phyloP scores from a whole-genome alignment of 192 early-diverging fungal genomes.

The Podila verticillata region DNA sequence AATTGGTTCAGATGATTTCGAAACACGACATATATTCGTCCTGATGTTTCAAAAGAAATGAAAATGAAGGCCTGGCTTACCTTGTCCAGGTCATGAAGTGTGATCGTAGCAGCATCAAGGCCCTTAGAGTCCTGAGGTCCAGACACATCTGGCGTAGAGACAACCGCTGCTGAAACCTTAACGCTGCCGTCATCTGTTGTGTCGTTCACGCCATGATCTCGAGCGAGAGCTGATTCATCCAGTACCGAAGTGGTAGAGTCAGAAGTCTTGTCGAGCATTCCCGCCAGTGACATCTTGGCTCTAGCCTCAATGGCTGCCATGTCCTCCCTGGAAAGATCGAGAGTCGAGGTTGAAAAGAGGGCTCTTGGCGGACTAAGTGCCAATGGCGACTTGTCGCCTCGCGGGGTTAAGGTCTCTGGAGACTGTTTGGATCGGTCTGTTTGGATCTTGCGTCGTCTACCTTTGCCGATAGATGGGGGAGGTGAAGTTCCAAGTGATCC shows the following conservation, averaged over 20 bases:
- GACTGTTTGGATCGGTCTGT: slow-evolving; percentile 14
- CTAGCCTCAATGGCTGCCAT: slow-evolving; percentile 14
- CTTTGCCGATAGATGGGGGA: slow-evolving; percentile 12
- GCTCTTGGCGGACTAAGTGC: not conserved
- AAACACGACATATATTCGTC: not conserved
- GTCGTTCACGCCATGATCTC: not conserved
- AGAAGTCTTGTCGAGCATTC: not conserved
- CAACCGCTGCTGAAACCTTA: not conserved
- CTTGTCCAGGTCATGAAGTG: slow-evolving; percentile 15
- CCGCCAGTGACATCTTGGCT: slow-evolving; percentile 12
- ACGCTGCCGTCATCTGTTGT: not conserved
- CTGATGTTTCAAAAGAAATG: not conserved
- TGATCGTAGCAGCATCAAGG: not conserved
- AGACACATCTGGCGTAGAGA: not conserved
- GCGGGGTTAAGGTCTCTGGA: not conserved
- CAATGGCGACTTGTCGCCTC: not conserved
- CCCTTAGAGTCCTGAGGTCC: not conserved
- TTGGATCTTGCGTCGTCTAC: slow-evolving; percentile 34
- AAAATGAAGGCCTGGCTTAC: not conserved
- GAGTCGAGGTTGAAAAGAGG: not conserved
- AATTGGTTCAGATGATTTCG: slow-evolving; percentile 37
- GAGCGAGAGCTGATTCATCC: not conserved
- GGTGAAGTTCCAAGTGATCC: not conserved
- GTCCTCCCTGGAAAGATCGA: not conserved
- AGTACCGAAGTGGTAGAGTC: not conserved